Conservation (phyloP, 352 stramenopile genomes). For the Phytophthora kernoviae region DNA sequence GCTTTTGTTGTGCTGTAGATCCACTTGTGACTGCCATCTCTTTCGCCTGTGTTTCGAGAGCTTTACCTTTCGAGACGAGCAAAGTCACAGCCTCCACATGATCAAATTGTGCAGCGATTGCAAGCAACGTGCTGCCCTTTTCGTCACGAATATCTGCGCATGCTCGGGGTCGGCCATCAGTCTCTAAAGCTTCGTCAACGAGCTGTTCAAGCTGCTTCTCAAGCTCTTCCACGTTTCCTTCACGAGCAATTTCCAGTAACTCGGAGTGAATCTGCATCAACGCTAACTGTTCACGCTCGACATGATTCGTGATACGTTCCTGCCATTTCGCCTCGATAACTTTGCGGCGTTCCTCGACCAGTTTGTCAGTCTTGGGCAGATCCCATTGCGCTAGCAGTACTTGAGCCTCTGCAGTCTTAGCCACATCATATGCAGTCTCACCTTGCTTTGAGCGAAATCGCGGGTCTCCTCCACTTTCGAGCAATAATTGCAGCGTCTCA, state of each 20-base stretch:
- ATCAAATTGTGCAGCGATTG: constrained; percentile 75
- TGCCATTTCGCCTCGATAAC: constrained; percentile 85
- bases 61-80: constrained; percentile 72
- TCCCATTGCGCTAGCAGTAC: constrained; percentile 74
- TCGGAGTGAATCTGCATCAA: constrained; percentile 85
- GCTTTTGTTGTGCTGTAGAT: constrained; percentile 30
- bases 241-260: constrained; percentile 54
- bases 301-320: constrained; percentile 82
- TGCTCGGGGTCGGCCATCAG: constrained; percentile 61
- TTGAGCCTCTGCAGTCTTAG: constrained; percentile 75
- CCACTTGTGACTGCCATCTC: constrained; percentile 27
- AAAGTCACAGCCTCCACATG: constrained; percentile 61
- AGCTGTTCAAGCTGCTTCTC: constrained; percentile 72
- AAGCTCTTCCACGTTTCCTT: constrained; percentile 53
- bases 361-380: constrained; percentile 62
- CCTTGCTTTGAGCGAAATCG: constrained; percentile 70
- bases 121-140: constrained; percentile 76
- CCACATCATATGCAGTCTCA: constrained; percentile 87
- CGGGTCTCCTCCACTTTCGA: constrained; percentile 79
- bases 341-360: constrained; percentile 64
- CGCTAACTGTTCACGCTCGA: constrained; percentile 85
- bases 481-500: constrained; percentile 62
- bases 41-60: constrained; percentile 24
- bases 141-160: constrained; percentile 80
- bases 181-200: constrained; percentile 68